These are phyloP conservation scores for Syzygium aqueum DNA, from an alignment of 345 rosid species.

Conservation along the genomic window DNA sequence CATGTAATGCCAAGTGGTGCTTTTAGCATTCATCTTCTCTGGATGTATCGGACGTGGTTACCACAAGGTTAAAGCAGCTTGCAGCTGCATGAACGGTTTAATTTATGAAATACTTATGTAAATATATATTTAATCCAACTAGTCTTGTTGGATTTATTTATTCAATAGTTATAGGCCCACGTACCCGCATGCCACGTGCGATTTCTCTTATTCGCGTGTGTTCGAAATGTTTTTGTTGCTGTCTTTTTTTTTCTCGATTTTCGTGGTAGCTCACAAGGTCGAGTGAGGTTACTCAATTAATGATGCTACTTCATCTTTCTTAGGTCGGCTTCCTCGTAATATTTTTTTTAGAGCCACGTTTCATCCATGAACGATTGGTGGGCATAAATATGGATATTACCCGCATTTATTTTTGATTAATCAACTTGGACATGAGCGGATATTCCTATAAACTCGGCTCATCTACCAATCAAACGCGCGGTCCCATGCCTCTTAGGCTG, in stretches of 20 bases:
- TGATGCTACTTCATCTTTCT: not conserved
- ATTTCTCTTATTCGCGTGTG: not conserved
- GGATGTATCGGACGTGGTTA: not conserved
- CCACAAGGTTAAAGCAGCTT: not conserved
- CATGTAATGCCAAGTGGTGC: not conserved
- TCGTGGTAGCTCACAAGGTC: not conserved
- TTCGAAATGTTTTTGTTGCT: not conserved
- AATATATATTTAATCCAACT: not conserved
- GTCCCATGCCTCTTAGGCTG: not conserved
- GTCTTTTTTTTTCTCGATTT: not conserved
- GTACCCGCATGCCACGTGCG: not conserved
- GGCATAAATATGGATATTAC: not conserved
- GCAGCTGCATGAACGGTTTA: not conserved
- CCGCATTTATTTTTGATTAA: not conserved
- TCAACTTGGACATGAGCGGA: not conserved
- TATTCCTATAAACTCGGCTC: not conserved
- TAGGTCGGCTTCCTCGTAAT: not conserved
- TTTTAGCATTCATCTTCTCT: not conserved
- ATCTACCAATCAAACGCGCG: not conserved
- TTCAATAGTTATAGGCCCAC: not conserved
- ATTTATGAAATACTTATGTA: not conserved
- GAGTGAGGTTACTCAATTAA: not conserved
- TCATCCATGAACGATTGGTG: not conserved
- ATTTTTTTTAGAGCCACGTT: not conserved
- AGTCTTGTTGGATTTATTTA: not conserved